A percentile compares a stretch with the other conserved stretches of the same genome.
These are phyloP conservation scores for Pythium aristosporum DNA, from an alignment of 352 stramenopile species.

Conservation along the genomic window DNA sequence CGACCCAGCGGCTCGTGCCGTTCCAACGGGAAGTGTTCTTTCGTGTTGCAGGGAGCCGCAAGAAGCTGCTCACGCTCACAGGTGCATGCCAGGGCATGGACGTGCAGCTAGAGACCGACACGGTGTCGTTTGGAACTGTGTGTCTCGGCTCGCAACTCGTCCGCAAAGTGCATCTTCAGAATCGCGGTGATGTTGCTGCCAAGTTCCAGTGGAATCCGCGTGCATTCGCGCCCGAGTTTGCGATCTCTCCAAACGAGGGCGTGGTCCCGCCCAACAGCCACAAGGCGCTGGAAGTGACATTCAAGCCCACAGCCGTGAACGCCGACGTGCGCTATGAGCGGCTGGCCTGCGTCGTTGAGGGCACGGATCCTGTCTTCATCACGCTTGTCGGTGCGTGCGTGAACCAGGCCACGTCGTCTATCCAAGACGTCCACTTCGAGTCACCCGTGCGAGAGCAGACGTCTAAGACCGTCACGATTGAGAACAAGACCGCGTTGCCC, in stretches of 20 bases:
- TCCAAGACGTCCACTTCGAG: constrained; percentile 86
- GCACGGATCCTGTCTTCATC: constrained; percentile 51
- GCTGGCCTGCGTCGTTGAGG: constrained; percentile 71
- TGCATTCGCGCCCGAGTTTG: constrained; percentile 82
- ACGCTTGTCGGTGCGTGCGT: constrained; percentile 86
- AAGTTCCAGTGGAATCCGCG: constrained; percentile 86
- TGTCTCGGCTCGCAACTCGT: constrained; percentile 86
- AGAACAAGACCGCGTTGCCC: constrained; percentile 76
- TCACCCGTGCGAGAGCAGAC: constrained; percentile 71
- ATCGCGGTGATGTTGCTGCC: constrained; percentile 86
- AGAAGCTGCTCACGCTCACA: constrained; percentile 77
- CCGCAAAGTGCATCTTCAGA: constrained; percentile 86
- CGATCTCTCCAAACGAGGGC: constrained; percentile 76
- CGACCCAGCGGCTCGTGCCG: constrained; percentile 53
- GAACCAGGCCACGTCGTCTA: constrained; percentile 83
- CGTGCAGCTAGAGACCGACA: constrained; percentile 87
- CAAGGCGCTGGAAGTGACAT: constrained; percentile 89
- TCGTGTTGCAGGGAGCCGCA: constrained; percentile 58
- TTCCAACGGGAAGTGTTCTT: constrained; percentile 73
- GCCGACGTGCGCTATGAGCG: constrained; percentile 88
- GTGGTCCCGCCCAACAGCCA: constrained; percentile 83
- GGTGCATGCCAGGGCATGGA: constrained; percentile 91
- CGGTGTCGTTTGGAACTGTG: constrained; percentile 88
- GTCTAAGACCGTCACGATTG: constrained; percentile 62
- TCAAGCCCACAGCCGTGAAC: constrained; percentile 76